Percentiles rank a stretch among this genome's conserved stretches.
Conservation (phyloP, 2,329 filamentous ascomycete species). For the Fusarium udum region DNA sequence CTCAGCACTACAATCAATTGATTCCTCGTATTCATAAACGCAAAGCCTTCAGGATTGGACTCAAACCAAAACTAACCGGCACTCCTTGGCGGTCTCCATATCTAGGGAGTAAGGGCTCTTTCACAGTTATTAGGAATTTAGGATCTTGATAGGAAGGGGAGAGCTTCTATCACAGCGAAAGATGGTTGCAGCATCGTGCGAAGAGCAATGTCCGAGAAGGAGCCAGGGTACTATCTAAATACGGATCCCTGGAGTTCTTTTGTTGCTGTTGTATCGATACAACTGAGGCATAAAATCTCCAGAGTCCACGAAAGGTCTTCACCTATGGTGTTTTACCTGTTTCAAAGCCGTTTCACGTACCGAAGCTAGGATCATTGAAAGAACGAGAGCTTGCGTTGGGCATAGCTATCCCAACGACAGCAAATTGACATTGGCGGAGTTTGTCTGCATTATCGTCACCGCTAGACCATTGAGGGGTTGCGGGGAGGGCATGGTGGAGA, state of each 20-base stretch:
- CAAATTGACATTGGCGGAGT: not conserved
- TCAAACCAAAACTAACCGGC: constrained; percentile 21
- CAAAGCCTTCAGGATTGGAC: not conserved
- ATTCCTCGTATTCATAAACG: not conserved
- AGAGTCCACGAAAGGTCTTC: constrained; percentile 7
- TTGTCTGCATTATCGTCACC: constrained; percentile 1
- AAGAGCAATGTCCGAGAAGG: constrained; percentile 4
- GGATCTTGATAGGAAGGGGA: constrained; percentile 23
- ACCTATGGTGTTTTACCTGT: constrained; percentile 4
- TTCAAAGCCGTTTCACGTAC: constrained; percentile 13
- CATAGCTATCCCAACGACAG: not conserved
- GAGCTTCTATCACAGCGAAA: constrained; percentile 15
- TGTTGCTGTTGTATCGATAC: constrained; percentile 20
- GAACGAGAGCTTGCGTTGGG: not conserved
- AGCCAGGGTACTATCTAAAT: constrained; percentile 14
- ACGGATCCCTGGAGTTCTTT: constrained; percentile 8
- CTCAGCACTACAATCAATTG: not conserved
- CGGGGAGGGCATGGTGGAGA: constrained; percentile 16
- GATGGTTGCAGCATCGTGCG: constrained; percentile 20
- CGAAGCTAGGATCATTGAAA: not conserved
- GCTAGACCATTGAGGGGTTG: constrained; percentile 9
- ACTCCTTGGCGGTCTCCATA: constrained; percentile 33
- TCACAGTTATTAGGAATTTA: not conserved
- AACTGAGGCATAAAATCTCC: constrained; percentile 10
- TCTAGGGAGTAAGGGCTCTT: constrained; percentile 5